Evolutionary conservation across 352 stramenopile genomes (phyloP), one percentile per base, ranked within the genome.

Genomic region (Pythium vanterpoolii): DNA sequence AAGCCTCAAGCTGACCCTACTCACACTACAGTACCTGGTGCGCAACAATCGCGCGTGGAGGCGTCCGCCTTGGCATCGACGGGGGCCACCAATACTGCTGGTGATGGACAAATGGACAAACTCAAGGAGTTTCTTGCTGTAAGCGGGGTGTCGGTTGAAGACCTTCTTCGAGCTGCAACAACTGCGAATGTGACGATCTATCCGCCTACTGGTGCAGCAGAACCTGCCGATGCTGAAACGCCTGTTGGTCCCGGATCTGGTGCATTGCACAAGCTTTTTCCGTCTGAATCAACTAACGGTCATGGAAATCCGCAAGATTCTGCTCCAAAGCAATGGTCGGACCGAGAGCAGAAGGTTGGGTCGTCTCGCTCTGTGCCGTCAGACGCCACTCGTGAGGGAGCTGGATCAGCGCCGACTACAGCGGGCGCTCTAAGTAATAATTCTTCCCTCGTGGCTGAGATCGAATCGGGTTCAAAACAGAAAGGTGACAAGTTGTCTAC

Each of bases 61-160:
- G 21, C n/a, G n/a, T 27, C 40, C 40, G 5, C n/a, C 1, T 23
- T 19, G 18, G 33, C 33, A 39, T 27, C 18, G 5, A 27, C 18
- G 5, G 2, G 27, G 5, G 21, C 7, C 13, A 28, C 47, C 14
- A 10, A 11, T 31, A 21, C 11, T 19, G 48, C 9, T 27, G 45
- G 28, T 3, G 55, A 62, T 24, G 61, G 76, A 51, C 79, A 82
- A 24, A 61, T 90, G 16, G 72, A 87, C 43, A 76, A 83, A 30
- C 66, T 90, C 23, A 80, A 79, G 31, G 73, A 80, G 21, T 88
- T 91, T 38, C 58, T 92, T 19, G 58, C 68, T 8, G 68, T 69
- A 4, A 90, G 74, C 49, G 78, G 77, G 0, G 72, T 94, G 28
- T 90, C 82, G 0, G 71, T 92, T 40, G 80, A 91, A 33, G 80